These are phyloP conservation scores for Ophiostoma ips DNA, from an alignment of 2,329 filamentous ascomycete species.

Conservation along the genomic window DNA sequence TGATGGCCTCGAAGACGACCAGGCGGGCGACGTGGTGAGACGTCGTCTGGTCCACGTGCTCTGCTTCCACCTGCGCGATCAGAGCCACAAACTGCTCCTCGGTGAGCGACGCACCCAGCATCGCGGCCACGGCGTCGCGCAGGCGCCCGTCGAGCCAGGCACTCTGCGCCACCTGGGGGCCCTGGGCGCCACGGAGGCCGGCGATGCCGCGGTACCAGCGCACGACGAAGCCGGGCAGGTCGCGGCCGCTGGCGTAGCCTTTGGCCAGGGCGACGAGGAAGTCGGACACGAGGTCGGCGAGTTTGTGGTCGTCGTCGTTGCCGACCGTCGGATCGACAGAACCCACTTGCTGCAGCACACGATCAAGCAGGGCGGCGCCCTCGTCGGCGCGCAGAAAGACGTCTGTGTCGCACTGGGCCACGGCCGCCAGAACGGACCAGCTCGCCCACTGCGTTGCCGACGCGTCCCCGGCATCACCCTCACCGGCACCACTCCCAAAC, in stretches of 20 bases:
- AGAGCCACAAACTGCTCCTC: conserved; percentile 29
- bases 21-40: conserved; percentile 20
- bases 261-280: conserved; percentile 30
- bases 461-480: not conserved
- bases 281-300: conserved; percentile 13
- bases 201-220: conserved; percentile 28
- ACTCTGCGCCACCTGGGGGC: conserved; percentile 3
- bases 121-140: conserved; percentile 14
- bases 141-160: conserved; percentile 19
- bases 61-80: conserved; percentile 26
- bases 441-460: conserved; percentile 19
- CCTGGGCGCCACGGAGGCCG: conserved; percentile 19
- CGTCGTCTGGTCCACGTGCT: not conserved
- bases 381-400: conserved; percentile 28
- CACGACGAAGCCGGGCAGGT: conserved; percentile 31
- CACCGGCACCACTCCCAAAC: too few species aligned
- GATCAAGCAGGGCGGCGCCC: conserved; percentile 25
- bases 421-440: conserved; percentile 28
- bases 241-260: conserved; percentile 30
- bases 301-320: too few species aligned
- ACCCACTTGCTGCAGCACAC: conserved; percentile 23
- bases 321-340: conserved; percentile 13
- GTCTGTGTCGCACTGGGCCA: conserved; percentile 33
- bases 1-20: conserved; percentile 29
- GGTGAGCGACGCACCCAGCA: conserved; percentile 30